Evolutionary conservation across 495 filamentous ascomycete genomes (phyloP).

Genomic region (Poronia punctata): DNA sequence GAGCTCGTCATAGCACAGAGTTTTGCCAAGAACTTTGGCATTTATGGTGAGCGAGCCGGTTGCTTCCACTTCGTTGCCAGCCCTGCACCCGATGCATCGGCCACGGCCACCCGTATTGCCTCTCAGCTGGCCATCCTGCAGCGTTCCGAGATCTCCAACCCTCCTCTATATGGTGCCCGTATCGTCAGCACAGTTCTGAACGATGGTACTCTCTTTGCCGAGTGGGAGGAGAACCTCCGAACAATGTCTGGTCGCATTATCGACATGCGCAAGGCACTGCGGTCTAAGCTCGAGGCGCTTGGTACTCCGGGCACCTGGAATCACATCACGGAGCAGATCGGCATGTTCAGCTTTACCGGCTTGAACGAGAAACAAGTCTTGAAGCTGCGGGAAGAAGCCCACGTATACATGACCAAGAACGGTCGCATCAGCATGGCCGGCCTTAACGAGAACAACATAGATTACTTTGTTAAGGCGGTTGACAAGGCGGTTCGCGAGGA

Average conservation of each 20-base stretch:
- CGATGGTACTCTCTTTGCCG: slow-evolving; percentile 69
- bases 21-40: slow-evolving; percentile 98
- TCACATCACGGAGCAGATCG: slow-evolving; percentile 97
- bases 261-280: slow-evolving; percentile 72
- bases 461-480: slow-evolving; percentile 84
- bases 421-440: slow-evolving; percentile 96
- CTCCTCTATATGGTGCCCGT: slow-evolving; percentile 85
- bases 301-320: slow-evolving; percentile 88
- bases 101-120: slow-evolving; percentile 60
- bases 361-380: slow-evolving; percentile 79
- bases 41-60: slow-evolving; percentile 93
- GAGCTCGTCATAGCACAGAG: slow-evolving; percentile 93
- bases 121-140: slow-evolving; percentile 92
- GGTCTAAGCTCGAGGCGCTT: slow-evolving; percentile 68
- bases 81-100: slow-evolving; percentile 56
- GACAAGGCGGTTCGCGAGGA: slow-evolving; percentile 72
- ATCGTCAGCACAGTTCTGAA: slow-evolving; percentile 83
- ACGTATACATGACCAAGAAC: slow-evolving; percentile 99
- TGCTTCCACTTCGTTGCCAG: slow-evolving; percentile 92
- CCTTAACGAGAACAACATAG: slow-evolving; percentile 81
- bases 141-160: slow-evolving; percentile 94
- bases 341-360: slow-evolving; percentile 98
- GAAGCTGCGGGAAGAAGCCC: slow-evolving; percentile 68
- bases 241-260: slow-evolving; percentile 95
- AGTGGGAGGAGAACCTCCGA: slow-evolving; percentile 88